These are phyloP conservation scores for Lactarius vividus DNA, from an alignment of 768 basidiomycete genomes.

Conservation along the genomic window DNA sequence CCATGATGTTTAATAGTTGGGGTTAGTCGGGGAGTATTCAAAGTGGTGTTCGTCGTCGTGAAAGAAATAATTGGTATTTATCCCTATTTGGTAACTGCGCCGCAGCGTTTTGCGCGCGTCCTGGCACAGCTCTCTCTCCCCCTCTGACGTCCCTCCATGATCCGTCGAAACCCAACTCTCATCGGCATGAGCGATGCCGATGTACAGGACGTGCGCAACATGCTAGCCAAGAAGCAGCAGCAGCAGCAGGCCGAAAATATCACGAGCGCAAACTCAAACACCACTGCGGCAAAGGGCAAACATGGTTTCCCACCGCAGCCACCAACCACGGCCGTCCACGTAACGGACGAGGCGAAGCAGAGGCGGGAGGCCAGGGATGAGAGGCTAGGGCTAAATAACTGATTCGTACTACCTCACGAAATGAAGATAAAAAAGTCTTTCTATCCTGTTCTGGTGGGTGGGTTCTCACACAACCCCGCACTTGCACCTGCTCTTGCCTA, in stretches of 20 bases:
- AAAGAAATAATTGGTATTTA: constrained; percentile 5
- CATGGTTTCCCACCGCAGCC: constrained; percentile 10
- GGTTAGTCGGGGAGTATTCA: constrained; percentile 4
- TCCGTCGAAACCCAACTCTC: constrained; percentile 72
- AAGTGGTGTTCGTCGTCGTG: not conserved
- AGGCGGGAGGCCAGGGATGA: constrained; percentile 38
- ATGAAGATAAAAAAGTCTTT: not conserved
- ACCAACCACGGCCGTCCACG: constrained; percentile 19
- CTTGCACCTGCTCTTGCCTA: not conserved
- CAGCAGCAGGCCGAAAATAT: constrained; percentile 21
- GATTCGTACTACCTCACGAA: not conserved
- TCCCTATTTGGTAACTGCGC: constrained; percentile 23
- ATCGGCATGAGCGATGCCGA: constrained; percentile 75
- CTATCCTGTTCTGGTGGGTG: not conserved
- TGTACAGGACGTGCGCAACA: constrained; percentile 72
- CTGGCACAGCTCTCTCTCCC: not conserved
- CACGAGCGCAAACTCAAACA: constrained; percentile 3
- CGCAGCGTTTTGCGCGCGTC: constrained; percentile 8
- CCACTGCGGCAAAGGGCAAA: constrained; percentile 18
- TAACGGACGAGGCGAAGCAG: constrained; percentile 36
- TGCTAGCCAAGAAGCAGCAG: constrained; percentile 41
- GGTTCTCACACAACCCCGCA: not conserved
- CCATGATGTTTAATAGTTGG: constrained; percentile 45
- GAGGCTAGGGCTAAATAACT: constrained; percentile 33
- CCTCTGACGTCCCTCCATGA: constrained; percentile 47